phyloP scores from a whole-genome alignment of 192 early-diverging fungal species.

The Geosiphon pyriformis region DNA sequence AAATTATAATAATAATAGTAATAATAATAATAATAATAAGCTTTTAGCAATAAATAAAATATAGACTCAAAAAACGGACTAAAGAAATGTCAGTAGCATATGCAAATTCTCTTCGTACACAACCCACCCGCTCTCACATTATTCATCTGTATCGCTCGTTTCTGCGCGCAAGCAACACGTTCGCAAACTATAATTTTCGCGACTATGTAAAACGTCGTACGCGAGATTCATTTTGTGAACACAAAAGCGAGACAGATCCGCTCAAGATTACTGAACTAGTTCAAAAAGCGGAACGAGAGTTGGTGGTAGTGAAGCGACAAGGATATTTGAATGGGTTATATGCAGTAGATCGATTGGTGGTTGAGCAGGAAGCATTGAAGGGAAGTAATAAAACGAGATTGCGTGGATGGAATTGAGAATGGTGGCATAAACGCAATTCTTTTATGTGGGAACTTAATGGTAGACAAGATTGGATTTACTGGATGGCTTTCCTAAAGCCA shows the following conservation, averaged over 20 bases:
- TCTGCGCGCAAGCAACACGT: conserved; percentile 66
- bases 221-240: conserved; percentile 71
- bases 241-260: conserved; percentile 51
- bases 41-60: too few relatives aligned
- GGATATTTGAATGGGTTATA: conserved; percentile 72
- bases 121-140: conserved; percentile 49
- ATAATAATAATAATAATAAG: too few relatives aligned
- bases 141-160: conserved; percentile 73
- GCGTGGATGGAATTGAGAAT: neutral
- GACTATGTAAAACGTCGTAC: conserved; percentile 78
- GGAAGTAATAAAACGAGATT: neutral
- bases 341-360: conserved; percentile 58
- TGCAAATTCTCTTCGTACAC: neutral
- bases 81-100: neutral
- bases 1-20: too few relatives aligned
- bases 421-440: too few relatives aligned
- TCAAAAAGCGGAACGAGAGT: conserved; percentile 57
- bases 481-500: too few relatives aligned
- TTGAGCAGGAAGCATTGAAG: conserved; percentile 40
- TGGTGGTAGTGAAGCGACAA: conserved; percentile 72
- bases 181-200: conserved; percentile 83
- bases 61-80: too few relatives aligned
- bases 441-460: too few relatives aligned
- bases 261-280: conserved; percentile 47
- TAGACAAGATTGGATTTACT: too few relatives aligned